phyloP scores from a whole-genome alignment of 2,329 filamentous ascomycete genomes.

The Pseudopyricularia cyperi region DNA sequence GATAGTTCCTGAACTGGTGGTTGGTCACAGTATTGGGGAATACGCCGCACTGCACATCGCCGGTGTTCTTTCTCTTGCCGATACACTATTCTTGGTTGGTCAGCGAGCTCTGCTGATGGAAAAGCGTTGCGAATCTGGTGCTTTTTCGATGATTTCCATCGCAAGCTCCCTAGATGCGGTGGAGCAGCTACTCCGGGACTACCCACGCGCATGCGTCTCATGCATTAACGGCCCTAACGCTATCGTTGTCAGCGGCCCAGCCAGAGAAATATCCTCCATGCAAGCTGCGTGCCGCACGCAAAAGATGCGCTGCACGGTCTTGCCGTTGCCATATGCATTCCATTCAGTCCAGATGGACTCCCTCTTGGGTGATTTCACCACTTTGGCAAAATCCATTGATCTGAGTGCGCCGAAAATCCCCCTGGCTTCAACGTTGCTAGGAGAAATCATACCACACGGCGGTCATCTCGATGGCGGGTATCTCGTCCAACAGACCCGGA shows the following conservation, averaged over 20 bases:
- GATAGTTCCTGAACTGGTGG: slow-evolving; percentile 26
- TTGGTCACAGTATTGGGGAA: slow-evolving; percentile 47
- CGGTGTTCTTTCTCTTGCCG: slow-evolving; percentile 47
- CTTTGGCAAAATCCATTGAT: not conserved
- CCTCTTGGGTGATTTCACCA: slow-evolving; percentile 16
- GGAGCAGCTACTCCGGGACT: not conserved
- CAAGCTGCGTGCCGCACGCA: not conserved
- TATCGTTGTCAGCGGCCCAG: slow-evolving; percentile 44
- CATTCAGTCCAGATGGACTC: slow-evolving; percentile 23
- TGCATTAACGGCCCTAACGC: slow-evolving; percentile 54
- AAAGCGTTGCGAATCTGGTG: slow-evolving; percentile 31
- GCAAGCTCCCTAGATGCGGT: not conserved
- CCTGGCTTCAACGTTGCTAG: not conserved
- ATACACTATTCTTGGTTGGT: slow-evolving; percentile 51
- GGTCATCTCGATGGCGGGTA: not conserved
- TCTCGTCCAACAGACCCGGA: not conserved
- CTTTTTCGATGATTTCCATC: slow-evolving; percentile 17
- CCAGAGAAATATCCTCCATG: slow-evolving; percentile 17
- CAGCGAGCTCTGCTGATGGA: slow-evolving; percentile 42
- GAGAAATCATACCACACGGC: not conserved
- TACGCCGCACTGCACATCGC: slow-evolving; percentile 49
- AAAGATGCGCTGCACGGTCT: slow-evolving; percentile 16
- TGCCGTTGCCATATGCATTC: slow-evolving; percentile 21
- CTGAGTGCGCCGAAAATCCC: not conserved
- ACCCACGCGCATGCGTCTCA: slow-evolving; percentile 19